Evolutionary conservation across 179 eudicot species (phyloP).

Genomic region (Beta lomatogona): DNA sequence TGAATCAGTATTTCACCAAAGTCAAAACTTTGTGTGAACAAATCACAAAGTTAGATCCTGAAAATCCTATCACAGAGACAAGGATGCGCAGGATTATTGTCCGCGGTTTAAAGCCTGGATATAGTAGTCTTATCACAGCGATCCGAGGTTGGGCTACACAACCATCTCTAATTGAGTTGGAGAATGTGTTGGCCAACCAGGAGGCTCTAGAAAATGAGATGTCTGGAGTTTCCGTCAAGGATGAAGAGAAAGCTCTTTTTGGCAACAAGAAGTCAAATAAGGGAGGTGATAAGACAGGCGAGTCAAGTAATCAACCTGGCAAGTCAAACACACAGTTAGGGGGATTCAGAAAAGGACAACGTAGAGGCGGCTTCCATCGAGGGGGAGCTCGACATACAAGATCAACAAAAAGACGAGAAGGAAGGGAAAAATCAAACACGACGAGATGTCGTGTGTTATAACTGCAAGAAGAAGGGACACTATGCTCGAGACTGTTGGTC

Average conservation of each 20-base stretch:
- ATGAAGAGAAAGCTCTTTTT: constrained; percentile 4
- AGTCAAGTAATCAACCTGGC: background rate
- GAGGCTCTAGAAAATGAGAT: constrained; percentile 15
- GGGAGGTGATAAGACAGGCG: background rate
- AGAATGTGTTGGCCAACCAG: constrained; percentile 14
- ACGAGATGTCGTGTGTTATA: background rate
- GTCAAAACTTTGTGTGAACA: constrained; percentile 19
- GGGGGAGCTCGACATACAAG: constrained; percentile 12
- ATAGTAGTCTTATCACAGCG: background rate
- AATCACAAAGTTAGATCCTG: constrained; percentile 27
- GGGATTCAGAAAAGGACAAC: background rate
- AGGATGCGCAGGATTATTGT: constrained; percentile 19
- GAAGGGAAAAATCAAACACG: background rate
- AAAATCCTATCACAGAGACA: constrained; percentile 18
- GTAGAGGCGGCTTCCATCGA: background rate
- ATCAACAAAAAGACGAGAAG: background rate
- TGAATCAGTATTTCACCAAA: constrained; percentile 19
- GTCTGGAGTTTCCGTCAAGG: constrained; percentile 1
- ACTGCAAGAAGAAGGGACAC: constrained; percentile 11
- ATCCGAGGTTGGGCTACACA: constrained; percentile 26
- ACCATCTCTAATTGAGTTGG: constrained; percentile 14
- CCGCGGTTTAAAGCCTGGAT: constrained; percentile 9
- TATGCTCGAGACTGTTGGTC: background rate
- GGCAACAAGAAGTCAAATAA: background rate
- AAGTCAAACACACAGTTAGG: background rate